phyloP scores from a whole-genome alignment of 129 eudicot genomes.

The Arctium minus region DNA sequence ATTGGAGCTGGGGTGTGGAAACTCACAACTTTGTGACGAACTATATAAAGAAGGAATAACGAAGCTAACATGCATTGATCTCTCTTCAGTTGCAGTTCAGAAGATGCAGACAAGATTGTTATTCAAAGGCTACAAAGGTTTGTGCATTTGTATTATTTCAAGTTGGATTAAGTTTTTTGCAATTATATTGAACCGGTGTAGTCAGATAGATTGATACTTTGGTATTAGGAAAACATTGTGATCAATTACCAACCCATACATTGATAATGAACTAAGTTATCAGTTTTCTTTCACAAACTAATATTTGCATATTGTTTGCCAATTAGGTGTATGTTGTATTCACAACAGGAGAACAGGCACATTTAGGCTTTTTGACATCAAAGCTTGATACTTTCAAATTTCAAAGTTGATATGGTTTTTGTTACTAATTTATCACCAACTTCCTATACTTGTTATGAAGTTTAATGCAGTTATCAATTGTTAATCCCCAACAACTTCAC shows the following conservation, averaged over 20 bases:
- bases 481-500: no score
- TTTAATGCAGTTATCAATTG: no score
- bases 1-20: slow-evolving; percentile 95
- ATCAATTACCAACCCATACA: neutral
- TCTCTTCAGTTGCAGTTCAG: slow-evolving; percentile 81
- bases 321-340: neutral
- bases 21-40: slow-evolving; percentile 82
- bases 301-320: neutral
- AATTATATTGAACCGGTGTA: neutral
- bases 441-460: neutral
- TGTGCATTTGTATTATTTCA: slow-evolving; percentile 9
- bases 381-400: neutral
- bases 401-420: neutral
- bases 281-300: neutral
- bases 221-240: neutral
- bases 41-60: slow-evolving; percentile 80
- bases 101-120: slow-evolving; percentile 59
- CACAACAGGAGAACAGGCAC: neutral
- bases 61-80: slow-evolving; percentile 70
- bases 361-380: neutral
- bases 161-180: neutral
- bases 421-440: neutral
- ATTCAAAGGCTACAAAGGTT: slow-evolving; percentile 71
- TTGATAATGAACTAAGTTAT: neutral
- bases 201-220: neutral